Evolutionary conservation across 2,329 filamentous ascomycete species (phyloP).

Genomic region (Scytalidium lignicola): DNA sequence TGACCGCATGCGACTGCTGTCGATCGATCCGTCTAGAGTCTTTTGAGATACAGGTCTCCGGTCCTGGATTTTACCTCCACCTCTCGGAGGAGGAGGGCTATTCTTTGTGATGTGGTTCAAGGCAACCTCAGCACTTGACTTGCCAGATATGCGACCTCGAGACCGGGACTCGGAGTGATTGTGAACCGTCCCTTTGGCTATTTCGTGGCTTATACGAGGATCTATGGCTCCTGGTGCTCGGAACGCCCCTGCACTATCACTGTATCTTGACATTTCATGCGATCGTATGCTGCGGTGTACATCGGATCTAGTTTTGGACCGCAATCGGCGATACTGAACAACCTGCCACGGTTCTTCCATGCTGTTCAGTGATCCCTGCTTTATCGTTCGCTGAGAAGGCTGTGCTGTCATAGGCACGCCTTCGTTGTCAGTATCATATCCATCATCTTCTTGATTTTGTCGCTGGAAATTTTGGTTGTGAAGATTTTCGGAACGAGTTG

Average conservation of each 20-base stretch:
- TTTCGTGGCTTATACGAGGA: conserved; percentile 20
- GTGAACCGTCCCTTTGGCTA: conserved; percentile 20
- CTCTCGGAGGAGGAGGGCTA: conserved; percentile 28
- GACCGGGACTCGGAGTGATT: conserved; percentile 11
- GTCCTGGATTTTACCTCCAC: conserved; percentile 24
- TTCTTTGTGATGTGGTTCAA: conserved; percentile 37
- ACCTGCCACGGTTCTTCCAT: conserved; percentile 21
- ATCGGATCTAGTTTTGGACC: conserved; percentile 17
- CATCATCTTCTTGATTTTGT: conserved; percentile 15
- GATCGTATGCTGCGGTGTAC: conserved; percentile 38
- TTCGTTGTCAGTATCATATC: conserved; percentile 25
- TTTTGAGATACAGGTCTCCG: conserved; percentile 10
- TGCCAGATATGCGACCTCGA: conserved; percentile 21
- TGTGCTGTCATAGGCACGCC: conserved; percentile 13
- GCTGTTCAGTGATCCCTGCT: conserved; percentile 5
- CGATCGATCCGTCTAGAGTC: conserved; percentile 8
- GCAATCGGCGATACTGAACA: conserved; percentile 9
- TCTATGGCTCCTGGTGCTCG: conserved; percentile 31
- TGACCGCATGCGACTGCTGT: conserved; percentile 15
- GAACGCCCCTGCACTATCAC: conserved; percentile 40
- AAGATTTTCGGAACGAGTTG: conserved; percentile 2
- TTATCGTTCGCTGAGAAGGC: conserved; percentile 15
- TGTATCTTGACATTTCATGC: conserved; percentile 35
- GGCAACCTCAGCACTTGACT: conserved; percentile 36
- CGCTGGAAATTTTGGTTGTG: conserved; percentile 11